Conservation (phyloP, 805 yeast species). For the Pichia thaimueangensis region DNA sequence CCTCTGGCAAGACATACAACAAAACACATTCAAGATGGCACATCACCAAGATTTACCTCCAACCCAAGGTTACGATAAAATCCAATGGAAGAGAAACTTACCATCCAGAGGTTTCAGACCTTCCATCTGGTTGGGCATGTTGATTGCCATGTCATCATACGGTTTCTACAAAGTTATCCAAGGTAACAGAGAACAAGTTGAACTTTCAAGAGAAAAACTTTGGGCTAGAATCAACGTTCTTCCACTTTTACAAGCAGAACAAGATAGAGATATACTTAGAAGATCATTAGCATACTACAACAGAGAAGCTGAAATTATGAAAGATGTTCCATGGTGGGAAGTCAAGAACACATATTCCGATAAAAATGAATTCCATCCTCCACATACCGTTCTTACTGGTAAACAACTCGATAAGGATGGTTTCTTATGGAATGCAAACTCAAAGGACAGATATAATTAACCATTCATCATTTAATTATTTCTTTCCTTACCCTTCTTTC, state of each 20-base stretch:
- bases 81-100: conserved; percentile 84
- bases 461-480: too few relatives aligned
- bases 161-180: conserved; percentile 63
- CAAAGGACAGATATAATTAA: conserved; percentile 24
- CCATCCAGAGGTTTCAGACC: conserved; percentile 86
- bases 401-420: conserved; percentile 30
- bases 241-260: conserved; percentile 76
- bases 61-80: conserved; percentile 74
- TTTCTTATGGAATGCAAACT: conserved; percentile 25
- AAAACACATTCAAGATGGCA: conserved; percentile 17
- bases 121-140: conserved; percentile 56
- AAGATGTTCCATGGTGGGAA: conserved; percentile 57
- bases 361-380: conserved; percentile 31
- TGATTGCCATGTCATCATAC: conserved; percentile 57
- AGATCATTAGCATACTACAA: conserved; percentile 58
- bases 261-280: conserved; percentile 72
- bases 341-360: conserved; percentile 37
- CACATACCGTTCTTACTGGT: conserved; percentile 31
- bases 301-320: conserved; percentile 65
- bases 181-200: conserved; percentile 72
- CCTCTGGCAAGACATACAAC: too few relatives aligned
- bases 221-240: conserved; percentile 71
- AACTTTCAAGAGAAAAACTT: conserved; percentile 64
- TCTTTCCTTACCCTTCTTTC: too few relatives aligned
- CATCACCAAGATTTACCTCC: conserved; percentile 77